Evolutionary conservation across 768 basidiomycete species (phyloP), one percentile per base, ranked within the genome.

Genomic region (Panellus pusillus): DNA sequence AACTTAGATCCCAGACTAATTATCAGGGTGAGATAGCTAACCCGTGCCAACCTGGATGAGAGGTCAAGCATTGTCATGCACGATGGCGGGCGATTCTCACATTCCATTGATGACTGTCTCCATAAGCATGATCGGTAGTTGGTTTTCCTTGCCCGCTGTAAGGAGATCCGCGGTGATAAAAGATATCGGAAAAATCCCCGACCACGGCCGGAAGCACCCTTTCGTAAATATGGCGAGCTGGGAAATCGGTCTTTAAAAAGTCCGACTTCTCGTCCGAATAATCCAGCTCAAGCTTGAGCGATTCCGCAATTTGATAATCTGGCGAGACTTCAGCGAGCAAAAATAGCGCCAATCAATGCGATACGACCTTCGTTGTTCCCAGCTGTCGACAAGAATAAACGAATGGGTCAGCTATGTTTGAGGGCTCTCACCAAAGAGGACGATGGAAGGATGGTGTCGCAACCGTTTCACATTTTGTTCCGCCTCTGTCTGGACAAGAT

Each of bases 101-200:
- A 68, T 93, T 93, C 90, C 93, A 96, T 69, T 97, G 93, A 65
- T 97, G 94, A 24, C 95, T 72, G 70, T 98, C 96, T 9, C 96
- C 96, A 18, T 87, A 77, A 0, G 82, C 86, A 64, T 73, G 74
- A 68, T 98, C 93, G 0, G 79, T 82, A 0, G 88, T 87, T 7
- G 70, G 70, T 59, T 86, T 84, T 6, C 90, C 91, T 39, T 81
- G 77, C 1, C 87, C 87, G 55, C 91, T 92, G 71, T 95, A 98
- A 0, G 95, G 95, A 15, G 89, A 93, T 31, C 82, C 83, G 40
- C 92, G 85, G 69, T 93, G 92, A 70, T 97, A 97, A 64, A 80
- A 74, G 32, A 89, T 79, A 65, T 87, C 79, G 40, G 82, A 84
- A 50, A 83, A 68, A 44, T 79, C 72, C 29, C 73, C 63, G 18